phyloP scores from a whole-genome alignment of 2,329 filamentous ascomycete species.

The Didymella arachidicola region DNA sequence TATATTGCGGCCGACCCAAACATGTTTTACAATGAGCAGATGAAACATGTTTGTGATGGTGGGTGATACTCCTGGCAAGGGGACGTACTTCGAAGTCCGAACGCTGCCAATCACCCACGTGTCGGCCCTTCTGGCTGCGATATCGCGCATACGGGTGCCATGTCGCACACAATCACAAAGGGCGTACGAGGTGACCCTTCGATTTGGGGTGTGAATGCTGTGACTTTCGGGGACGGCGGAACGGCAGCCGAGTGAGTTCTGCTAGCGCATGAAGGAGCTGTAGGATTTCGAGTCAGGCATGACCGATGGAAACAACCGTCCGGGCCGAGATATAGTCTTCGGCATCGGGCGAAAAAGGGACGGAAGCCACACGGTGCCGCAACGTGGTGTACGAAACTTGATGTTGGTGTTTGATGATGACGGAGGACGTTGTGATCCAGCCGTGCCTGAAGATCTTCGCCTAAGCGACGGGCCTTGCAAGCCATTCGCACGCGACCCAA shows the following conservation, averaged over 20 bases:
- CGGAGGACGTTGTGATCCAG: slow-evolving; percentile 11
- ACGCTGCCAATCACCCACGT: not conserved
- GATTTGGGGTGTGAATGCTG: slow-evolving; percentile 13
- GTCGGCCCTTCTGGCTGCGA: slow-evolving; percentile 8
- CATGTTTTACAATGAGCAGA: not conserved
- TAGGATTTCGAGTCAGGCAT: slow-evolving; percentile 18
- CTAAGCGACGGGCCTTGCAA: slow-evolving; percentile 18
- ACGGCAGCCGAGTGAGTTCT: slow-evolving; percentile 12
- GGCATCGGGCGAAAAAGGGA: slow-evolving; percentile 1
- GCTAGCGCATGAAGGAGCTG: slow-evolving; percentile 17
- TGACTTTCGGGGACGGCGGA: slow-evolving; percentile 12
- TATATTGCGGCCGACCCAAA: not conserved
- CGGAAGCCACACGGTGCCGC: not conserved
- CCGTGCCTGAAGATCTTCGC: slow-evolving; percentile 23
- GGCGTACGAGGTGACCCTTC: slow-evolving; percentile 10
- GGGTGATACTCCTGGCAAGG: not conserved
- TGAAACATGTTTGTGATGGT: not conserved
- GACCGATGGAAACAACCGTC: slow-evolving; percentile 13
- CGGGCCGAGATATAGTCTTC: slow-evolving; percentile 10
- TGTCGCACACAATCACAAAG: slow-evolving; percentile 12
- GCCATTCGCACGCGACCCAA: slow-evolving; percentile 19
- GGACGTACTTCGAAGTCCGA: not conserved
- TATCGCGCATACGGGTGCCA: slow-evolving; percentile 1
- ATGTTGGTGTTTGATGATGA: slow-evolving; percentile 7
- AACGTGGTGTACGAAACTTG: slow-evolving; percentile 2